Evolutionary conservation across 305 asterid species (phyloP).

Genomic region (Coffea humblotiana): DNA sequence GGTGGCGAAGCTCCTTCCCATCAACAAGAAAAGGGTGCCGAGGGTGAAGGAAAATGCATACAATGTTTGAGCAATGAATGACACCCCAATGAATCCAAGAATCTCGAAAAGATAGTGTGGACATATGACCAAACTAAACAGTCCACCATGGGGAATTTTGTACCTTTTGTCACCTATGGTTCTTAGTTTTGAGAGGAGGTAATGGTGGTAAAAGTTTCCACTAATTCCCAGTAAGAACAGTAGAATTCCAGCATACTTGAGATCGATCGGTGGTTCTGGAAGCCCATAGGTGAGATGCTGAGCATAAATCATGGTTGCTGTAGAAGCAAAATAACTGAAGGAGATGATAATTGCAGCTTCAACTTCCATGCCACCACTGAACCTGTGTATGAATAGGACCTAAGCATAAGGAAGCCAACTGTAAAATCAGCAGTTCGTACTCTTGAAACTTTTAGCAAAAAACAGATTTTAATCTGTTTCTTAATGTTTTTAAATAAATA

Average conservation of each 20-base stretch:
- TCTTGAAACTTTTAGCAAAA: neutral
- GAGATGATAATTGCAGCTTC: slow-evolving; percentile 24
- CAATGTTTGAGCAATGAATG: slow-evolving; percentile 38
- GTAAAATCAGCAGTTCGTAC: neutral
- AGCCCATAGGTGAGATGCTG: slow-evolving; percentile 25
- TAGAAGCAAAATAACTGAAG: slow-evolving; percentile 26
- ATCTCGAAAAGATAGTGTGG: slow-evolving; percentile 47
- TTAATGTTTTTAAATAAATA: too few relatives aligned
- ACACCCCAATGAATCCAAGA: slow-evolving; percentile 31
- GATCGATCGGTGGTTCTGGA: slow-evolving; percentile 27
- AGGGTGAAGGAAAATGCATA: slow-evolving; percentile 23
- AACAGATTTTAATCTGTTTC: too few relatives aligned
- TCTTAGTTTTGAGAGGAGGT: slow-evolving; percentile 28
- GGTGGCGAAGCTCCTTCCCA: slow-evolving; percentile 41
- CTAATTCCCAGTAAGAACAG: slow-evolving; percentile 27
- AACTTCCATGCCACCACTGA: slow-evolving; percentile 27
- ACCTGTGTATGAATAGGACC: slow-evolving; percentile 35
- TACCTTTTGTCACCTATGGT: slow-evolving; percentile 28
- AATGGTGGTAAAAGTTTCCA: slow-evolving; percentile 39
- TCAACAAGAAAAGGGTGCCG: slow-evolving; percentile 28
- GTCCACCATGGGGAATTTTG: slow-evolving; percentile 35
- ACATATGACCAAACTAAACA: slow-evolving; percentile 28
- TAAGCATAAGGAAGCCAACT: neutral
- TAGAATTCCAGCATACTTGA: slow-evolving; percentile 19
- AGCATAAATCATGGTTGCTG: slow-evolving; percentile 24